These are phyloP conservation scores for Lagenidium sp. DNA, from an alignment of 352 stramenopile species.

Conservation along the genomic window DNA sequence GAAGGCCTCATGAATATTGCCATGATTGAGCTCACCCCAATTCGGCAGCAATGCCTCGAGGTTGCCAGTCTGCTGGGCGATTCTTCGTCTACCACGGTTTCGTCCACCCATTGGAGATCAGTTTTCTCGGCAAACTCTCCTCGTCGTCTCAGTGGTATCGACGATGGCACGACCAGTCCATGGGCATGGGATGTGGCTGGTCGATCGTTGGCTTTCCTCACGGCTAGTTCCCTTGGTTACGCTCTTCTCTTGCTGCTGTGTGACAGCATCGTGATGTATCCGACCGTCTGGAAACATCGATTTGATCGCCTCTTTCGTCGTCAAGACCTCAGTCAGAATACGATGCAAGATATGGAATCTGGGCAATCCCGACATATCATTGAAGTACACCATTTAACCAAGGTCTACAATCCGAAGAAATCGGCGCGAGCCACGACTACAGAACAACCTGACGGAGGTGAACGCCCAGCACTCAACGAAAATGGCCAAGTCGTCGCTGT, in stretches of 20 bases:
- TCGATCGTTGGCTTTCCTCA: conserved; percentile 27
- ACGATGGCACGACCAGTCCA: conserved; percentile 12
- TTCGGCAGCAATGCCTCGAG: conserved; percentile 35
- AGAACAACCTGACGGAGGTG: background rate
- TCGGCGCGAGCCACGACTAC: conserved; percentile 1
- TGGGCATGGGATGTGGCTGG: conserved; percentile 38
- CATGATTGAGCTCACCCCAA: conserved; percentile 29
- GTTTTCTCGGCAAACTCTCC: no score
- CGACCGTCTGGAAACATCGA: conserved; percentile 34
- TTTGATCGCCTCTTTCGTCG: conserved; percentile 15
- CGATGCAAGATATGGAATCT: conserved; percentile 11
- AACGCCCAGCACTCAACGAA: conserved; percentile 19
- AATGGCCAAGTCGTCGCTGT: conserved; percentile 57
- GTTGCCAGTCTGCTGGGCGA: conserved; percentile 3
- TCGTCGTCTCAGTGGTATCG: background rate
- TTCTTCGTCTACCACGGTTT: no score
- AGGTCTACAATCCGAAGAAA: conserved; percentile 58
- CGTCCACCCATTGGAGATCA: no score
- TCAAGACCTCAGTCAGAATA: no score
- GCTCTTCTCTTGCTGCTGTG: conserved; percentile 39
- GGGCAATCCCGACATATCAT: conserved; percentile 46
- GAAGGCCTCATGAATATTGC: conserved; percentile 38
- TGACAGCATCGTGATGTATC: conserved; percentile 67
- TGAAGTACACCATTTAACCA: conserved; percentile 34
- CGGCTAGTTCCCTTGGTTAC: conserved; percentile 32